These are phyloP conservation scores for Gossypium gossypioides DNA, from an alignment of 441 rosid genomes.

Conservation along the genomic window DNA sequence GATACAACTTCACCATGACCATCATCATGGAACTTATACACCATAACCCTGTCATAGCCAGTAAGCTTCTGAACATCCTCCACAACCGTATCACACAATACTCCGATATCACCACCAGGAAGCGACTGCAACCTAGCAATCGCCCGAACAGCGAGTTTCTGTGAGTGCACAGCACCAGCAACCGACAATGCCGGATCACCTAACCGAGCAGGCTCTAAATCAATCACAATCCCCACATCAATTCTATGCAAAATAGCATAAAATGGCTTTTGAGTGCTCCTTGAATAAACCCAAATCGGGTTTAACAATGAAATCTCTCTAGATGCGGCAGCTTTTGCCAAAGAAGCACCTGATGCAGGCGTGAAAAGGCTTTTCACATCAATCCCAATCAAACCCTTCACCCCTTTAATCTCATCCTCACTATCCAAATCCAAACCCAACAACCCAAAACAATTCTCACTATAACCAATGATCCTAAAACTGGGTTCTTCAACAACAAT, in stretches of 20 bases:
- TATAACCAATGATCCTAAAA: slow-evolving; percentile 44
- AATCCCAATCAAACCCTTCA: slow-evolving; percentile 44
- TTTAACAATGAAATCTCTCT: slow-evolving; percentile 56
- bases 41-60: slow-evolving; percentile 81
- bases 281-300: slow-evolving; percentile 56
- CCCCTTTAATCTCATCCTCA: slow-evolving; percentile 15
- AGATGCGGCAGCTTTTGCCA: slow-evolving; percentile 50
- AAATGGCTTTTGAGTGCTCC: slow-evolving; percentile 46
- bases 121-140: slow-evolving; percentile 74
- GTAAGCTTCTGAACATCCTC: slow-evolving; percentile 75
- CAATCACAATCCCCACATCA: slow-evolving; percentile 67
- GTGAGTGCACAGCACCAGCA: slow-evolving; percentile 74
- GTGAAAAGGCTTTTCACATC: slow-evolving; percentile 60
- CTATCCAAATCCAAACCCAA: slow-evolving; percentile 29
- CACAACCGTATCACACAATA: slow-evolving; percentile 65
- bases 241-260: slow-evolving; percentile 69
- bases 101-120: slow-evolving; percentile 66
- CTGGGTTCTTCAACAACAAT: slow-evolving; percentile 51
- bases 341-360: slow-evolving; percentile 42
- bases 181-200: slow-evolving; percentile 49
- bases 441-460: slow-evolving; percentile 56
- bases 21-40: slow-evolving; percentile 74
- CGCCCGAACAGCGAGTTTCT: slow-evolving; percentile 66
- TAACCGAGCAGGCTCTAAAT: slow-evolving; percentile 65
- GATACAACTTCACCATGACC: slow-evolving; percentile 80